phyloP scores from a whole-genome alignment of 345 rosid species.

The Acer negundo region DNA sequence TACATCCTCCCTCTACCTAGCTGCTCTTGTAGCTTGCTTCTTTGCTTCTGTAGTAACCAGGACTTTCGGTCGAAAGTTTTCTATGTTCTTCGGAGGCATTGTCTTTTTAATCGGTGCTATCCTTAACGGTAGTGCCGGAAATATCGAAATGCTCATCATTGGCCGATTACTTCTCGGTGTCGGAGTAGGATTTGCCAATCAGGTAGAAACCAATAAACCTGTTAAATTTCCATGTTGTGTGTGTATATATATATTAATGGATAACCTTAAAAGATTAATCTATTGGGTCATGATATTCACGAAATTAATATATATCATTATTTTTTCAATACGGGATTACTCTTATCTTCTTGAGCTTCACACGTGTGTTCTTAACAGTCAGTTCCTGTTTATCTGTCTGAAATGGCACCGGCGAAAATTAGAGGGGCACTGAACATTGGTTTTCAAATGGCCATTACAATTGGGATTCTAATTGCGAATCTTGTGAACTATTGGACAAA shows the following conservation, averaged over 20 bases:
- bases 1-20: constrained; percentile 82
- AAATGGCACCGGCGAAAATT: constrained; percentile 75
- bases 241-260: too few species aligned
- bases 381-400: constrained; percentile 77
- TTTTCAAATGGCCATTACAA: constrained; percentile 74
- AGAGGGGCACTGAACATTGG: constrained; percentile 85
- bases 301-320: too few species aligned
- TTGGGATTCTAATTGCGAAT: constrained; percentile 68
- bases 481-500: constrained; percentile 66
- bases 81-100: constrained; percentile 66
- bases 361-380: constrained; percentile 30
- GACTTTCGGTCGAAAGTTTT: constrained; percentile 58
- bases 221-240: too few species aligned
- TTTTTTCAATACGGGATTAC: too few species aligned
- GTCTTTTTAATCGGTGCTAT: constrained; percentile 63
- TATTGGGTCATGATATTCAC: too few species aligned
- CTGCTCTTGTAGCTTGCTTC: constrained; percentile 68
- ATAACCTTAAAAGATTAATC: too few species aligned
- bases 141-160: constrained; percentile 52
- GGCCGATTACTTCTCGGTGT: constrained; percentile 78
- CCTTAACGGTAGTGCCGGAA: constrained; percentile 59
- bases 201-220: constrained; percentile 35
- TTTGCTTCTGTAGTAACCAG: constrained; percentile 60
- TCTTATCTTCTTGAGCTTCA: too few species aligned
- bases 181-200: constrained; percentile 89